phyloP scores from a whole-genome alignment of 2,329 filamentous ascomycete species.

The Rachicladosporium sp. region DNA sequence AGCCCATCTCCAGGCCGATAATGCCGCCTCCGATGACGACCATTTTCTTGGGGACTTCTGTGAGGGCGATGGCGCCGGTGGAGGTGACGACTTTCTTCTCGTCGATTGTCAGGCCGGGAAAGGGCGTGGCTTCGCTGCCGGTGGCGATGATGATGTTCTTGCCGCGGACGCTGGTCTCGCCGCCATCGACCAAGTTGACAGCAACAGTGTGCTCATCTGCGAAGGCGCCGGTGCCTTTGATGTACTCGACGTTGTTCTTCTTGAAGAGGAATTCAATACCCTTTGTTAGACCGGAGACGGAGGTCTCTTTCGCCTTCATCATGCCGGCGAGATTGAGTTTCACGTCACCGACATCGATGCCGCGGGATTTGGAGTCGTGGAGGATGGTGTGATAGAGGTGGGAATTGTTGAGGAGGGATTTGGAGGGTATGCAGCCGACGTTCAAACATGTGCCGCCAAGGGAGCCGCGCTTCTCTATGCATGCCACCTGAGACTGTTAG shows the following conservation, averaged over 20 bases:
- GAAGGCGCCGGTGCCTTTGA: slow-evolving; percentile 86
- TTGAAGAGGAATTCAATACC: slow-evolving; percentile 97
- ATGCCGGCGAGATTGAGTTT: slow-evolving; percentile 89
- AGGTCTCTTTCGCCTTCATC: slow-evolving; percentile 97
- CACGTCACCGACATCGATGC: slow-evolving; percentile 94
- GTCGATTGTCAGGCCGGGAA: slow-evolving; percentile 89
- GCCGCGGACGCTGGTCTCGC: slow-evolving; percentile 71
- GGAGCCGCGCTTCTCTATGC: slow-evolving; percentile 93
- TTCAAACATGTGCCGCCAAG: slow-evolving; percentile 53
- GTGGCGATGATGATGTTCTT: slow-evolving; percentile 99
- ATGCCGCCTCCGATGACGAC: slow-evolving; percentile 96
- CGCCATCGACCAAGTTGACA: slow-evolving; percentile 80
- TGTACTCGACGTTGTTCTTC: slow-evolving; percentile 97
- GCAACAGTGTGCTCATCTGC: slow-evolving; percentile 68
- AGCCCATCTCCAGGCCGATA: slow-evolving; percentile 95
- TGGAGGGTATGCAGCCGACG: slow-evolving; percentile 97
- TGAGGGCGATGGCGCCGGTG: slow-evolving; percentile 81
- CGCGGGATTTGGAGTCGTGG: slow-evolving; percentile 92
- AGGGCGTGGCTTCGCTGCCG: slow-evolving; percentile 87
- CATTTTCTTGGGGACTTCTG: slow-evolving; percentile 91
- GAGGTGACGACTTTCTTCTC: slow-evolving; percentile 96
- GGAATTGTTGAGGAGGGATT: slow-evolving; percentile 98
- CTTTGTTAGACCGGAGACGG: slow-evolving; percentile 81
- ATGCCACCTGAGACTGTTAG: slow-evolving; percentile 36
- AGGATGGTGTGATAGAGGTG: slow-evolving; percentile 95